Percentiles rank a stretch among this genome's conserved stretches.
Conservation (phyloP, 257 asterid genomes). For the Echites panduratus region DNA sequence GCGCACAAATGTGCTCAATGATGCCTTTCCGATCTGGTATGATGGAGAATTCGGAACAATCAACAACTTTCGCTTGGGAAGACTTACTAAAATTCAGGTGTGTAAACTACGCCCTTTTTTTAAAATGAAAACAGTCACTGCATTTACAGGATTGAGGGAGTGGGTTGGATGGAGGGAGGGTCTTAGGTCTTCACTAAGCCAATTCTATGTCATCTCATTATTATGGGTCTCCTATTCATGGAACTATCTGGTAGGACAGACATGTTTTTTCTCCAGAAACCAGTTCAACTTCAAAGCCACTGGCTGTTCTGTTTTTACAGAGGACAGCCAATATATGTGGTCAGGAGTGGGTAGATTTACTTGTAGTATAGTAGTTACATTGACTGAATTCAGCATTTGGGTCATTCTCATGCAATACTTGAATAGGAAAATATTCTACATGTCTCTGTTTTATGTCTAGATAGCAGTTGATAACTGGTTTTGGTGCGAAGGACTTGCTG, state of each 20-base stretch:
- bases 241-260: no score
- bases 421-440: background rate
- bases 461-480: background rate
- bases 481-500: background rate
- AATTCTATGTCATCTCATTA: background rate
- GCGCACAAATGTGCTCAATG: constrained; percentile 80
- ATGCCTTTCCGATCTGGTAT: constrained; percentile 90
- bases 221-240: background rate
- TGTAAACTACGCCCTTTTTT: background rate
- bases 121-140: background rate
- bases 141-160: background rate
- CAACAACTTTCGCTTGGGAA: constrained; percentile 94
- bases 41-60: constrained; percentile 98
- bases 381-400: background rate
- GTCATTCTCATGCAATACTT: background rate
- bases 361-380: background rate
- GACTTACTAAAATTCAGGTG: constrained; percentile 95
- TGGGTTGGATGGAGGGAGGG: no score
- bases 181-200: no score
- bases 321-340: background rate
- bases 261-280: background rate
- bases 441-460: background rate
- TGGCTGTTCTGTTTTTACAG: background rate
- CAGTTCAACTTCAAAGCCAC: background rate
- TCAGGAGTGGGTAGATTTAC: background rate